These are phyloP conservation scores for Persicaria maculosa DNA, from an alignment of 148 eudicot species.

Conservation along the genomic window DNA sequence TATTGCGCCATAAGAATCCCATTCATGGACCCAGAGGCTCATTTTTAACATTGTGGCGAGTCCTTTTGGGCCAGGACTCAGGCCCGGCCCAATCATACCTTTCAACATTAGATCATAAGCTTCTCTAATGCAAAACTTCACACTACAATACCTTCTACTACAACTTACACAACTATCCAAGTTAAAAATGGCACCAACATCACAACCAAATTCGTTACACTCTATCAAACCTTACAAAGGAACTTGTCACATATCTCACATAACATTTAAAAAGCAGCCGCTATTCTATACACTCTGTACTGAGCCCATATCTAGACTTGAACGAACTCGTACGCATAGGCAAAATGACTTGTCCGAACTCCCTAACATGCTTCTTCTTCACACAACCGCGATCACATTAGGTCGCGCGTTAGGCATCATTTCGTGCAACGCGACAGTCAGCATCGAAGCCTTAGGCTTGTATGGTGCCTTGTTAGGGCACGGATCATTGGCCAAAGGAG, in stretches of 20 bases:
- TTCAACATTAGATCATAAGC: not conserved
- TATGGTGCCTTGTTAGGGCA: not conserved
- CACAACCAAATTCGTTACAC: not conserved
- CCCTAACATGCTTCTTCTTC: not conserved
- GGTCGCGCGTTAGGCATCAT: slow-evolving; percentile 19
- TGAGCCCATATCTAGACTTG: not conserved
- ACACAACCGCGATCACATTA: slow-evolving; percentile 43
- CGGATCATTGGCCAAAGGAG: not conserved
- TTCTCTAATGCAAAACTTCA: not conserved
- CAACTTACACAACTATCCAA: not conserved
- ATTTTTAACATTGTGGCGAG: not conserved
- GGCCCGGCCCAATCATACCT: not conserved
- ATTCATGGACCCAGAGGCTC: not conserved
- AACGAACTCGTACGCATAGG: not conserved
- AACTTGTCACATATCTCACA: not conserved
- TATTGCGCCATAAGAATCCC: too few species aligned
- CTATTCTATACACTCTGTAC: slow-evolving; percentile 5
- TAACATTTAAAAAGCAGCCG: not conserved
- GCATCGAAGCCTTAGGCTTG: slow-evolving; percentile 52
- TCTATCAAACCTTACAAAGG: not conserved
- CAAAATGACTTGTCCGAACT: not conserved
- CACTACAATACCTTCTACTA: not conserved
- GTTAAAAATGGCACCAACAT: not conserved
- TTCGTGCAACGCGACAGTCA: slow-evolving; percentile 53
- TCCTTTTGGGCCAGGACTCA: not conserved